These are phyloP conservation scores for Annulohypoxylon nitens DNA, from an alignment of 495 filamentous ascomycete species.

Conservation along the genomic window DNA sequence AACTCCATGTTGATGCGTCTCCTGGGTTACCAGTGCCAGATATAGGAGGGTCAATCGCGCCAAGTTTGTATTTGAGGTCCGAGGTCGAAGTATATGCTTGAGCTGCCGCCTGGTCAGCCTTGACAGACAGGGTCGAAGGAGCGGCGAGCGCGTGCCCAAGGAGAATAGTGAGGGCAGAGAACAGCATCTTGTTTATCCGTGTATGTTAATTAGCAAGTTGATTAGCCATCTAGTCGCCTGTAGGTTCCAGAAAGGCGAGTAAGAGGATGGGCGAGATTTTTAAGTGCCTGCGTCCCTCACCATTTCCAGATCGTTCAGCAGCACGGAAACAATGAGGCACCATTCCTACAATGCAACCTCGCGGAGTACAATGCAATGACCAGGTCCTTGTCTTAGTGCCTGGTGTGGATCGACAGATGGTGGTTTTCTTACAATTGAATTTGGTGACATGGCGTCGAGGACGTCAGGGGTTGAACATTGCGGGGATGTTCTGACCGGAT, in stretches of 20 bases:
- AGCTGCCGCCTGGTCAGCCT: constrained; percentile 33
- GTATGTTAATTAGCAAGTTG: background rate
- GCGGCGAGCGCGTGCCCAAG: constrained; percentile 36
- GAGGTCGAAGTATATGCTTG: constrained; percentile 61
- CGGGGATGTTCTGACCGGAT: constrained; percentile 26
- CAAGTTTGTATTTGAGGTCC: constrained; percentile 61
- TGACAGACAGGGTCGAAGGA: constrained; percentile 26
- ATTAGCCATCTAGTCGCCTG: constrained; percentile 1
- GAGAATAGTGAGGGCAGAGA: constrained; percentile 35
- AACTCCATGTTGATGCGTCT: constrained; percentile 59
- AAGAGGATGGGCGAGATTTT: constrained; percentile 16
- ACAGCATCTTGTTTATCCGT: constrained; percentile 34
- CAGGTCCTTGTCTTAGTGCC: background rate
- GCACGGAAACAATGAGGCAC: constrained; percentile 24
- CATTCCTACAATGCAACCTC: constrained; percentile 33
- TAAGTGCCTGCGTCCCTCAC: constrained; percentile 18
- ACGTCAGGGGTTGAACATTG: constrained; percentile 24
- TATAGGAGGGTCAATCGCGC: constrained; percentile 57
- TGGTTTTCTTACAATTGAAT: constrained; percentile 3
- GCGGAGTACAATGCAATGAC: constrained; percentile 5
- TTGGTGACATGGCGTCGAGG: constrained; percentile 22
- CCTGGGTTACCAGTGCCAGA: constrained; percentile 58
- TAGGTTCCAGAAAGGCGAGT: background rate
- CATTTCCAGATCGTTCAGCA: constrained; percentile 7
- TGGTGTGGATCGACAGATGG: background rate